phyloP scores from a whole-genome alignment of 345 rosid species.

The Citrus reticulata region DNA sequence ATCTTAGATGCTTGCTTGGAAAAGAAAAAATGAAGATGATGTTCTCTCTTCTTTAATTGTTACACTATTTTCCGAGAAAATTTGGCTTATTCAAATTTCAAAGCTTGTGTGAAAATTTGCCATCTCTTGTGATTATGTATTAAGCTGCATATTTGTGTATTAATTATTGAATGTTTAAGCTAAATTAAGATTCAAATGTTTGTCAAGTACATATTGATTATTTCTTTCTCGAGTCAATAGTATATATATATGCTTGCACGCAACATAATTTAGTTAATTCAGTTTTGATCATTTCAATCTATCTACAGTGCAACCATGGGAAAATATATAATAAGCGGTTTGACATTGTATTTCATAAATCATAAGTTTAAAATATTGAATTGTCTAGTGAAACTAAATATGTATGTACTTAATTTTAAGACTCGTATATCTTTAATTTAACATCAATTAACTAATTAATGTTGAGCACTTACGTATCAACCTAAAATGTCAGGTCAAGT shows the following conservation, averaged over 20 bases:
- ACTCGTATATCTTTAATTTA: no score
- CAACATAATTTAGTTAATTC: no score
- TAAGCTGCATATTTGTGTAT: not conserved
- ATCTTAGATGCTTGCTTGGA: not conserved
- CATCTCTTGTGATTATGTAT: not conserved
- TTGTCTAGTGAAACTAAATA: no score
- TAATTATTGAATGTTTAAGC: not conserved
- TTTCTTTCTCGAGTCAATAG: not conserved
- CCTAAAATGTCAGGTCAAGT: no score
- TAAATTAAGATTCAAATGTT: not conserved
- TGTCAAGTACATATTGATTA: not conserved
- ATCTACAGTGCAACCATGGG: not conserved
- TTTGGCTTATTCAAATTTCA: not conserved
- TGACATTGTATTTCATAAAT: no score
- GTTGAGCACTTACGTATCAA: no score
- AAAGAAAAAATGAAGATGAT: not conserved
- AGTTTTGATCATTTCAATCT: not conserved
- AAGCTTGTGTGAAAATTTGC: not conserved
- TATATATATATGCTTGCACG: no score
- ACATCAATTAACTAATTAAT: no score
- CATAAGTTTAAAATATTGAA: no score
- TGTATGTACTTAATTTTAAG: no score
- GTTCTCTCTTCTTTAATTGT: not conserved
- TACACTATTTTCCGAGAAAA: slow-evolving; percentile 2
- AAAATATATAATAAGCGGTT: no score